Conservation (phyloP, 2,329 filamentous ascomycete genomes). For the Aspergillus transmontanensis region DNA sequence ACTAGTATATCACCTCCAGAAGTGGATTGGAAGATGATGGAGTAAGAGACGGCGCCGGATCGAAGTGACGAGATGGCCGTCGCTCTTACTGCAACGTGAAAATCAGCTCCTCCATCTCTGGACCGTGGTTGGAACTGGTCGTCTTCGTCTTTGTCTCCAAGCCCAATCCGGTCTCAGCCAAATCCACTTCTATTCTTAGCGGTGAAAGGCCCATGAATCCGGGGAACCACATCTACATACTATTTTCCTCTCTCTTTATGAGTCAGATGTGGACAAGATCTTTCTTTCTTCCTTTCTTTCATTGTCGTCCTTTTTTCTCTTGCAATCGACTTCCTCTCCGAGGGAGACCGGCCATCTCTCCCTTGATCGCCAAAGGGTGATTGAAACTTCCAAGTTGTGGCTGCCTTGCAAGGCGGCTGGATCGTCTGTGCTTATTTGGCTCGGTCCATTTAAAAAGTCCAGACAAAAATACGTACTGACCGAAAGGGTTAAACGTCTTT, state of each 20-base stretch:
- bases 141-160: background rate
- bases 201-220: background rate
- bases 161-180: background rate
- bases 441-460: background rate
- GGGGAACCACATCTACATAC: background rate
- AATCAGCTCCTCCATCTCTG: background rate
- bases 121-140: background rate
- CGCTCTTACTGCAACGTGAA: background rate
- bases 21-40: background rate
- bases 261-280: background rate
- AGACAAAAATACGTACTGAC: slow-evolving; percentile 8
- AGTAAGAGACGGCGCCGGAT: background rate
- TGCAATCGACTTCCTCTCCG: background rate
- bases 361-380: background rate
- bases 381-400: background rate
- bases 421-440: background rate
- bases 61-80: background rate
- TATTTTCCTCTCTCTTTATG: background rate
- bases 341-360: background rate
- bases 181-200: slow-evolving; percentile 7
- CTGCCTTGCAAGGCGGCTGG: slow-evolving; percentile 5
- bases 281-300: background rate
- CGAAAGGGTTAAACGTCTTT: slow-evolving; percentile 11
- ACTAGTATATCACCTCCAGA: background rate
- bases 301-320: background rate